Percentiles rank a stretch among this genome's conserved stretches.
These are phyloP conservation scores for Fraxinus pennsylvanica DNA, from an alignment of 257 asterid genomes.

Conservation along the genomic window DNA sequence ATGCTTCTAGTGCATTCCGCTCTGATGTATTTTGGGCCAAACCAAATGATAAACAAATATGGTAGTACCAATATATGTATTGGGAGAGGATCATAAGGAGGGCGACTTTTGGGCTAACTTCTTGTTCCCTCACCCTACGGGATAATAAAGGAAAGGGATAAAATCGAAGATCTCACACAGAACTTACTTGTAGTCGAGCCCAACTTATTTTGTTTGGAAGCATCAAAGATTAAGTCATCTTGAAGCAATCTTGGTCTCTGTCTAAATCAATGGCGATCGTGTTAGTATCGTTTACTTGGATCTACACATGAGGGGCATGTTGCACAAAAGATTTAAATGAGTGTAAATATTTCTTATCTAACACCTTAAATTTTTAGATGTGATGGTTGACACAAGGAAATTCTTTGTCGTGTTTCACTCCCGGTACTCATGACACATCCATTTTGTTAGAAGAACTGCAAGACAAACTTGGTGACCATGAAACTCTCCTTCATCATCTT, in stretches of 20 bases:
- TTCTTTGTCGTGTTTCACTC: background rate
- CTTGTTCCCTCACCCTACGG: background rate
- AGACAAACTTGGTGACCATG: background rate
- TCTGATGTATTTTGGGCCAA: too few species aligned
- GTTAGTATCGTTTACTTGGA: background rate
- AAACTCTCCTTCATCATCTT: background rate
- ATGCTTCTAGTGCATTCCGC: too few species aligned
- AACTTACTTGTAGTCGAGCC: background rate
- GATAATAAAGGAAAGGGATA: background rate
- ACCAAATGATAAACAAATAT: too few species aligned
- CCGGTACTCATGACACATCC: background rate
- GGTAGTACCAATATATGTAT: too few species aligned
- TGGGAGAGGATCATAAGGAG: too few species aligned
- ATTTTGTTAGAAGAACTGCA: background rate
- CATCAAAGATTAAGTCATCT: background rate
- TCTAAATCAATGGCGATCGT: background rate
- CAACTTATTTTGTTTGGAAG: background rate
- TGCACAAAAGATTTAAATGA: background rate
- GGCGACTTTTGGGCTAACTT: background rate
- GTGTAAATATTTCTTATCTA: background rate
- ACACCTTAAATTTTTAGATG: background rate
- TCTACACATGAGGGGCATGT: background rate
- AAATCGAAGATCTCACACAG: background rate
- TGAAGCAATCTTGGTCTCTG: background rate
- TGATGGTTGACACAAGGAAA: background rate